These are phyloP conservation scores for Lablab purpureus DNA, from an alignment of 306 rosid genomes.

Conservation along the genomic window DNA sequence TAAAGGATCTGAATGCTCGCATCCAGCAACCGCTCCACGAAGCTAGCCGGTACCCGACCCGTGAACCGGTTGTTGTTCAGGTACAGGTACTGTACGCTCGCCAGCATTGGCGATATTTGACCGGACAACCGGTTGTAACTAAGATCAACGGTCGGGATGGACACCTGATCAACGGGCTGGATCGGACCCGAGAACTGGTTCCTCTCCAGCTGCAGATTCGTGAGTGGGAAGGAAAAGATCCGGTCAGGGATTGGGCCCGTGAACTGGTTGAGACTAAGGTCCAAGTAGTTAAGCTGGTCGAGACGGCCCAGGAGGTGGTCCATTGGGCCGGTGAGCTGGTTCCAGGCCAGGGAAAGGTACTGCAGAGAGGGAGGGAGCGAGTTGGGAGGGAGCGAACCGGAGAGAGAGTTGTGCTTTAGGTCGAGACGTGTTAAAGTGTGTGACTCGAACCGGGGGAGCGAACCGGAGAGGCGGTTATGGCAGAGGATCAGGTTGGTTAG, in stretches of 20 bases:
- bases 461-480: constrained; percentile 82
- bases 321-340: constrained; percentile 72
- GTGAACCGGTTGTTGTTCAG: constrained; percentile 86
- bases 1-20: constrained; percentile 78
- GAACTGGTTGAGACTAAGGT: constrained; percentile 83
- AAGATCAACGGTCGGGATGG: constrained; percentile 82
- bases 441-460: constrained; percentile 78
- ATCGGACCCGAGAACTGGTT: constrained; percentile 75
- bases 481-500: constrained; percentile 82
- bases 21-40: constrained; percentile 75
- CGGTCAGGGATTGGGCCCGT: constrained; percentile 77
- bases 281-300: constrained; percentile 73
- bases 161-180: constrained; percentile 66
- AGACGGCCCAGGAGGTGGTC: constrained; percentile 69
- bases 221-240: constrained; percentile 77
- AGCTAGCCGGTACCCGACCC: constrained; percentile 80
- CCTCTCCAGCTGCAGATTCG: constrained; percentile 73
- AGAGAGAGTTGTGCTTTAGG: constrained; percentile 77
- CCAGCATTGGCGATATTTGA: constrained; percentile 69
- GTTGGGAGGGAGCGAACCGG: constrained; percentile 71
- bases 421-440: constrained; percentile 73
- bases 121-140: constrained; percentile 84
- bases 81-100: constrained; percentile 86
- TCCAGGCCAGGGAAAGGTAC: constrained; percentile 86
- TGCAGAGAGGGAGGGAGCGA: constrained; percentile 81